Evolutionary conservation across 2,329 filamentous ascomycete genomes (phyloP).

Genomic region (Cryphonectria radicalis): DNA sequence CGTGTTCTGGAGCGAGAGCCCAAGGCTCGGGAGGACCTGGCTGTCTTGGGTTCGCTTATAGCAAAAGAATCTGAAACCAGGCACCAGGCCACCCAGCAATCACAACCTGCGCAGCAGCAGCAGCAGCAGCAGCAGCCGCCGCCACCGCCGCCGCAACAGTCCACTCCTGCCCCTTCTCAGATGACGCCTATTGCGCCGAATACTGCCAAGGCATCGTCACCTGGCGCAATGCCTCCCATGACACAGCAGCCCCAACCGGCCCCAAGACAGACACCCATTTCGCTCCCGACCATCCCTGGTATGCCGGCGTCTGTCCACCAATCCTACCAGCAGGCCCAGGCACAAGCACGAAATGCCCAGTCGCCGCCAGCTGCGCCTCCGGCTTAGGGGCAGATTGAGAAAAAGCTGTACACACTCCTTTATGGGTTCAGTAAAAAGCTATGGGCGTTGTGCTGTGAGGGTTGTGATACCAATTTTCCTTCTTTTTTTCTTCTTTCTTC

Average conservation of each 20-base stretch:
- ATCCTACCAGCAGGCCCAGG: constrained; percentile 28
- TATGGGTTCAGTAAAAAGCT: neutral
- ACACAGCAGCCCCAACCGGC: neutral
- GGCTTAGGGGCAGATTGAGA: neutral
- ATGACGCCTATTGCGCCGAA: constrained; percentile 6
- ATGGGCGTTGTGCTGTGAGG: neutral
- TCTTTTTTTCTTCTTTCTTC: neutral
- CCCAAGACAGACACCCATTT: constrained; percentile 27
- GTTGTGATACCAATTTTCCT: neutral
- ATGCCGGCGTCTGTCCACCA: constrained; percentile 30
- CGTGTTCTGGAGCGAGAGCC: constrained; percentile 70
- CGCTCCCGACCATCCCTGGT: constrained; percentile 26
- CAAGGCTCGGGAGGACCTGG: constrained; percentile 65
- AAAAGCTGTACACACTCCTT: neutral
- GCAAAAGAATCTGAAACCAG: constrained; percentile 49
- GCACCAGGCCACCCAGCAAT: constrained; percentile 14
- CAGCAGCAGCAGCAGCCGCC: no score
- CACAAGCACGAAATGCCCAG: constrained; percentile 20
- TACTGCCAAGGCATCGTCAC: constrained; percentile 1
- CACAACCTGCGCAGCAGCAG: constrained; percentile 19
- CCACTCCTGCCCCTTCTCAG: constrained; percentile 2
- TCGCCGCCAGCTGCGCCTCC: constrained; percentile 18
- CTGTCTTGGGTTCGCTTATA: constrained; percentile 58
- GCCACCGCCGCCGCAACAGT: constrained; percentile 18
- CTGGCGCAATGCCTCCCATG: neutral